These are phyloP conservation scores for Solanum piurae DNA, from an alignment of 257 asterid genomes.

Conservation along the genomic window DNA sequence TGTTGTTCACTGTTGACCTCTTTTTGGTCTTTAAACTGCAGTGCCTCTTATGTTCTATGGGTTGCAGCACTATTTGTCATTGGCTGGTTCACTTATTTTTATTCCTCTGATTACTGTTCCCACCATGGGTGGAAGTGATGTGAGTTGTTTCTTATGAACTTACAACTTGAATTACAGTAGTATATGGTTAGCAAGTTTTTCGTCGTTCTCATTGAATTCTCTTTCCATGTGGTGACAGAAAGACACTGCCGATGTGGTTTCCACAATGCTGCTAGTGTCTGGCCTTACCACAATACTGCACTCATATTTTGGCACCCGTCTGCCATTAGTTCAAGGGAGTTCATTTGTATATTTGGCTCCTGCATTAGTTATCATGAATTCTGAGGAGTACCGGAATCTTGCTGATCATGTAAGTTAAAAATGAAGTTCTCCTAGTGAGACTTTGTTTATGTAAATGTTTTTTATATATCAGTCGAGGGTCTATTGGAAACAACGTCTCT, in stretches of 20 bases:
- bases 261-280: slow-evolving; percentile 83
- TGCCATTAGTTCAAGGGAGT: slow-evolving; percentile 97
- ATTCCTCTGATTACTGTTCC: slow-evolving; percentile 82
- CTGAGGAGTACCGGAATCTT: slow-evolving; percentile 82
- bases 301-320: slow-evolving; percentile 75
- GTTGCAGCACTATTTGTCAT: slow-evolving; percentile 86
- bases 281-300: slow-evolving; percentile 83
- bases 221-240: slow-evolving; percentile 43
- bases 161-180: background rate
- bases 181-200: background rate
- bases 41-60: slow-evolving; percentile 58
- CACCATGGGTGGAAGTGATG: slow-evolving; percentile 96
- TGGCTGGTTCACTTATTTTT: slow-evolving; percentile 96
- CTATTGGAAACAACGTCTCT: background rate
- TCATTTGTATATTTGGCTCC: slow-evolving; percentile 95
- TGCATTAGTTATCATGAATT: slow-evolving; percentile 77
- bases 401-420: slow-evolving; percentile 63
- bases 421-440: background rate
- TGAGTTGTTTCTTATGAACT: slow-evolving; percentile 30
- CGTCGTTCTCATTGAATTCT: background rate
- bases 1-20: slow-evolving; percentile 2
- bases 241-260: slow-evolving; percentile 83
- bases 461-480: background rate
- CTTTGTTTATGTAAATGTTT: background rate
- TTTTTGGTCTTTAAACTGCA: slow-evolving; percentile 29